phyloP scores from a whole-genome alignment of 768 basidiomycete genomes.

The Pisolithus sp. region DNA sequence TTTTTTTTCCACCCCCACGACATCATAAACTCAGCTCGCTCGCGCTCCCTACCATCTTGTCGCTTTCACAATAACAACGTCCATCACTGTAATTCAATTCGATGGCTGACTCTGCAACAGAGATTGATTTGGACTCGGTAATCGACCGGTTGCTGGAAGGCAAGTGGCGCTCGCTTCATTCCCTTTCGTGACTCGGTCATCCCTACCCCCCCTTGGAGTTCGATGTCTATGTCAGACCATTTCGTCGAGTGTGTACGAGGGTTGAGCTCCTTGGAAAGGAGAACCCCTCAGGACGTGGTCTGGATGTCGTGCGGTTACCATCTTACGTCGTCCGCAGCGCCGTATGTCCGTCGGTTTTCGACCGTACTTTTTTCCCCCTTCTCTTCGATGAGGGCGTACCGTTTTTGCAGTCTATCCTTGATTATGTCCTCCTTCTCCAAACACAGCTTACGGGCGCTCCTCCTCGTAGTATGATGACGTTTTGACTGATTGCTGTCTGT shows the following conservation, averaged over 20 bases:
- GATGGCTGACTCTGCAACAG: conserved; percentile 79
- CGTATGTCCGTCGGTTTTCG: conserved; percentile 1
- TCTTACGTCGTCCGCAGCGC: not conserved
- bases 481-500: conserved; percentile 17
- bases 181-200: conserved; percentile 10
- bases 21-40: conserved; percentile 8
- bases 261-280: not conserved
- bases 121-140: conserved; percentile 99
- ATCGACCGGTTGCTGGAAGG: conserved; percentile 98
- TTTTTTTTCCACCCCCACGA: conserved; percentile 22
- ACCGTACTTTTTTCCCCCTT: not conserved
- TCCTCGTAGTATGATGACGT: conserved; percentile 16
- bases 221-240: not conserved
- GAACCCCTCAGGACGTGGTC: not conserved
- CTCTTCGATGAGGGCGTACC: not conserved
- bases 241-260: not conserved
- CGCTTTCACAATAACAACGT: not conserved
- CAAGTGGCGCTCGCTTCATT: conserved; percentile 39
- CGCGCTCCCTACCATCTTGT: not conserved
- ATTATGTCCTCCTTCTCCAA: too few species aligned
- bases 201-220: conserved; percentile 1
- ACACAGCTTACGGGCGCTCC: conserved; percentile 3
- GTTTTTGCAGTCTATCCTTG: too few species aligned
- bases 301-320: not conserved
- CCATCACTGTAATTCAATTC: conserved; percentile 7